Conservation (phyloP, 139 green algal genomes). For the Dunaliella sp. region DNA sequence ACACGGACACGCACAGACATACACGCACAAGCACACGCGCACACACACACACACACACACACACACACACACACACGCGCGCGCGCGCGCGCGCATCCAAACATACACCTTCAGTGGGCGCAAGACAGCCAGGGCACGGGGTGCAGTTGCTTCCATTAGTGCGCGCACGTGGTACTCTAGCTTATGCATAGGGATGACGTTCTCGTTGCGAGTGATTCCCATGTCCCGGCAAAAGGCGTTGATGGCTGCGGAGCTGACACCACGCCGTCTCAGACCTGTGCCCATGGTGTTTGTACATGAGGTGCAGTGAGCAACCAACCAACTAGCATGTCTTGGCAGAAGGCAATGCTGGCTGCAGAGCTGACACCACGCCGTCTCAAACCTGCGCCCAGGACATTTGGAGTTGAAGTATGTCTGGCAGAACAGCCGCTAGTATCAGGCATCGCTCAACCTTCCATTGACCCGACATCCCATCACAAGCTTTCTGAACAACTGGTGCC, state of each 20-base stretch:
- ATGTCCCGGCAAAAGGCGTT: conserved; percentile 93
- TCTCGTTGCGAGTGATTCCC: conserved; percentile 85
- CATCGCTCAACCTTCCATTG: too few relatives aligned
- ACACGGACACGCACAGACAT: too few relatives aligned
- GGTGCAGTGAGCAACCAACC: too few relatives aligned
- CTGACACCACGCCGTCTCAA: background rate
- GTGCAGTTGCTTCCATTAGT: conserved; percentile 70
- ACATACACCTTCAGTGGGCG: conserved; percentile 75
- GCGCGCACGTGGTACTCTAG: conserved; percentile 87
- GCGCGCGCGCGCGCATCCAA: background rate
- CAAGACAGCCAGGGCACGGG: conserved; percentile 85
- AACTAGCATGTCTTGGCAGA: background rate
- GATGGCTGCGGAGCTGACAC: conserved; percentile 81
- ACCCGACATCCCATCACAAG: conserved; percentile 85
- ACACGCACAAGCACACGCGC: too few relatives aligned
- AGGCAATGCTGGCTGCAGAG: background rate
- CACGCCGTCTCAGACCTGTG: conserved; percentile 86
- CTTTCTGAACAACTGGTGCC: conserved; percentile 87
- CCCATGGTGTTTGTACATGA: too few relatives aligned
- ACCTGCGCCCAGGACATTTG: background rate
- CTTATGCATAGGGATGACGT: conserved; percentile 80
- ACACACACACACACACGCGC: too few relatives aligned
- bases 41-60: too few relatives aligned
- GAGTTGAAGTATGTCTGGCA: conserved; percentile 8
- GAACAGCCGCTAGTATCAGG: too few relatives aligned